Evolutionary conservation across 2,329 filamentous ascomycete genomes (phyloP).

Genomic region (Aureobasidium mangrovei): DNA sequence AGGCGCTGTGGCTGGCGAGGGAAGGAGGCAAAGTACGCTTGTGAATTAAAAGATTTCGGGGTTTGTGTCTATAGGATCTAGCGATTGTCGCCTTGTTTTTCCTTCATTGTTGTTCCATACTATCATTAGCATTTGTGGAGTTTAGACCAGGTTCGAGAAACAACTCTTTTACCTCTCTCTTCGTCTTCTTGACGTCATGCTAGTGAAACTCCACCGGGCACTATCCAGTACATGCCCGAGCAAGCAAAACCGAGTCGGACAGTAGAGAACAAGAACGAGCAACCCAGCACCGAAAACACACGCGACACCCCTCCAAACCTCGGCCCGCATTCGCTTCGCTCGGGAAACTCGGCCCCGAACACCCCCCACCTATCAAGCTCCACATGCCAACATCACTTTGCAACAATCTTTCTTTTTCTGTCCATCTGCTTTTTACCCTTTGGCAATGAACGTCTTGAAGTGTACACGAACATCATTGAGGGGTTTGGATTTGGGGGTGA

Average conservation of each 20-base stretch:
- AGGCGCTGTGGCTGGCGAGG: conserved; percentile 7
- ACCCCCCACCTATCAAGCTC: not conserved
- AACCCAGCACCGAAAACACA: too few relatives aligned
- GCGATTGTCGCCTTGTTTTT: not conserved
- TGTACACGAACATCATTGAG: not conserved
- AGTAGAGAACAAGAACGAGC: too few relatives aligned
- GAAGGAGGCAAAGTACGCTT: conserved; percentile 7
- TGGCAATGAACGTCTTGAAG: not conserved
- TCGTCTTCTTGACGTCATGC: too few relatives aligned
- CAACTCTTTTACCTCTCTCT: too few relatives aligned
- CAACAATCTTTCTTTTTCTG: not conserved
- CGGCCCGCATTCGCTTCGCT: too few relatives aligned
- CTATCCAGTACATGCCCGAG: too few relatives aligned
- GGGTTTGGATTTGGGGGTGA: not conserved
- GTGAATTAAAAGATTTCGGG: not conserved
- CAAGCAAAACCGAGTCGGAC: too few relatives aligned
- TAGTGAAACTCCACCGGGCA: too few relatives aligned
- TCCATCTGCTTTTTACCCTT: not conserved
- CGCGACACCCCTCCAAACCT: too few relatives aligned
- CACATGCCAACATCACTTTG: not conserved
- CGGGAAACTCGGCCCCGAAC: conserved; percentile 6
- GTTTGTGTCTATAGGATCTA: not conserved
- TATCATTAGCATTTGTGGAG: not conserved
- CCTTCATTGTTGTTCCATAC: not conserved
- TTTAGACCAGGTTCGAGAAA: too few relatives aligned